Conservation (phyloP, 805 yeast genomes). For the Kazachstania martiniae region DNA sequence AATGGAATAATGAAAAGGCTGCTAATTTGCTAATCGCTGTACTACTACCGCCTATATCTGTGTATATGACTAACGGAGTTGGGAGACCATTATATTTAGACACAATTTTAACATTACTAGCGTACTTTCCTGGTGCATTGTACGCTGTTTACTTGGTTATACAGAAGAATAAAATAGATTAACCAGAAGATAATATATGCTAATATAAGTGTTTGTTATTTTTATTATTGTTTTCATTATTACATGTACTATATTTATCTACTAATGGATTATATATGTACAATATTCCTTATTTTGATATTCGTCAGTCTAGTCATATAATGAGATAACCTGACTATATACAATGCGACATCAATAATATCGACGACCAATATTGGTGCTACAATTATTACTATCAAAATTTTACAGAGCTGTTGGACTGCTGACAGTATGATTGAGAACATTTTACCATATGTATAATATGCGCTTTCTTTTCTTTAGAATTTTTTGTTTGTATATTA, state of each 20-base stretch:
- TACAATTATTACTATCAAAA: neutral
- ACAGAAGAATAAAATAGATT: neutral
- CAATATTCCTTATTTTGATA: neutral
- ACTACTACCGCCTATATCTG: conserved; percentile 66
- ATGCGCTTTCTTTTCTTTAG: no score
- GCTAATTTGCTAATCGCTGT: no score
- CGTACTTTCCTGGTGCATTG: conserved; percentile 65
- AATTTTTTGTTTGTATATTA: no score
- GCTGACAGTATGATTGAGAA: no score
- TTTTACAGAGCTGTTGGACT: neutral
- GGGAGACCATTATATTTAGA: conserved; percentile 54
- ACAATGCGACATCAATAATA: neutral
- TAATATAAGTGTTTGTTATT: neutral
- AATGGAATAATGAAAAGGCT: no score
- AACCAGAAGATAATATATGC: neutral
- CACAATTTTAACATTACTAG: conserved; percentile 35
- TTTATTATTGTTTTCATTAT: neutral
- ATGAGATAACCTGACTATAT: neutral
- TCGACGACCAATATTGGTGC: neutral
- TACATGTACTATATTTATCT: no score
- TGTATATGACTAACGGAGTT: conserved; percentile 54
- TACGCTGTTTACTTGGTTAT: conserved; percentile 56
- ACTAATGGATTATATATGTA: neutral
- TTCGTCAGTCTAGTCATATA: neutral
- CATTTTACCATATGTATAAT: no score